These are phyloP conservation scores for Coffea humblotiana DNA, from an alignment of 305 asterid species.

Conservation along the genomic window DNA sequence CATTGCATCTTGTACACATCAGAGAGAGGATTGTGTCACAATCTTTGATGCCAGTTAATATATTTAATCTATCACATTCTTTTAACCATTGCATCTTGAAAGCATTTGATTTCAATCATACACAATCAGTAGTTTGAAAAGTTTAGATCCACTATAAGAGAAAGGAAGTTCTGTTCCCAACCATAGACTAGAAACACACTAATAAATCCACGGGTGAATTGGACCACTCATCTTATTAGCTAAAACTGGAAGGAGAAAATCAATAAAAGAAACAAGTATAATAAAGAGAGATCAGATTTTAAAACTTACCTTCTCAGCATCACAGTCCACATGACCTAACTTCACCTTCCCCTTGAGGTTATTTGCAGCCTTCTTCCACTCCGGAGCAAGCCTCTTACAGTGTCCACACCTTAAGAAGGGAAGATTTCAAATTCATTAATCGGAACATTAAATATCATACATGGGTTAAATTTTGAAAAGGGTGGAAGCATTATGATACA, in stretches of 20 bases:
- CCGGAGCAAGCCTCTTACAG: slow-evolving; percentile 98
- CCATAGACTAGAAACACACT: background rate
- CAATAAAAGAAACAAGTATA: background rate
- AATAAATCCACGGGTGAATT: slow-evolving; percentile 10
- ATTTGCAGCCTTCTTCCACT: slow-evolving; percentile 97
- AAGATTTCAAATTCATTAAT: background rate
- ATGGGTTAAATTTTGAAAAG: background rate
- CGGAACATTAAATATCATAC: background rate
- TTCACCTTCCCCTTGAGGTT: slow-evolving; percentile 90
- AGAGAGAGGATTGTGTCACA: background rate
- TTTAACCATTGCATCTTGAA: background rate
- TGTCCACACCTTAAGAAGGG: slow-evolving; percentile 82
- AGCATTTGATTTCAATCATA: background rate
- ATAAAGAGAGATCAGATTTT: slow-evolving; percentile 4
- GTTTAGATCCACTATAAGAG: background rate
- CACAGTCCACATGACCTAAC: slow-evolving; percentile 97
- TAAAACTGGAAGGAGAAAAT: background rate
- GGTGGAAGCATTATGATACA: background rate
- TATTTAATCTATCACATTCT: background rate
- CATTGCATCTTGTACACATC: no score
- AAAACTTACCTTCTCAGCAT: slow-evolving; percentile 74
- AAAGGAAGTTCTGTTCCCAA: background rate
- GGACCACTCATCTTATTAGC: no score
- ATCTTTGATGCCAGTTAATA: background rate
- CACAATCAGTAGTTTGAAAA: background rate